phyloP scores from a whole-genome alignment of 768 basidiomycete genomes.

The Antrodiella citrinella region DNA sequence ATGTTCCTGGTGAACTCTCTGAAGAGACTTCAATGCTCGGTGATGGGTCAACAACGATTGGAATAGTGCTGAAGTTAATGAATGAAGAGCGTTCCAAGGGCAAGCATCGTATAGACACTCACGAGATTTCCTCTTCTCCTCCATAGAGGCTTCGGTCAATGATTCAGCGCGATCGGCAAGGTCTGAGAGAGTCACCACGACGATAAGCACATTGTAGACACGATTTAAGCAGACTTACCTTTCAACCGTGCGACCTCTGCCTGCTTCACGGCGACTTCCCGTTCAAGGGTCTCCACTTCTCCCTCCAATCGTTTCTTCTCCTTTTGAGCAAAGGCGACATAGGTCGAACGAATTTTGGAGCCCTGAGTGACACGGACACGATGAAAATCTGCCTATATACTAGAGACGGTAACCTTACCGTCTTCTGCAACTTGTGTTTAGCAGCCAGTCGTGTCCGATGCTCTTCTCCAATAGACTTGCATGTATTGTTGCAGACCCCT shows the following conservation, averaged over 20 bases:
- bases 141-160: conserved; percentile 70
- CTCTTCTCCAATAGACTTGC: conserved; percentile 64
- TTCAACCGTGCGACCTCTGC: conserved; percentile 65
- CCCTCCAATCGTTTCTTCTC: conserved; percentile 81
- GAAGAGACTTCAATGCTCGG: conserved; percentile 68
- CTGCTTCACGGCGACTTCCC: conserved; percentile 56
- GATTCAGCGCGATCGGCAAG: conserved; percentile 73
- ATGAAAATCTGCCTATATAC: neutral
- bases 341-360: conserved; percentile 83
- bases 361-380: conserved; percentile 48
- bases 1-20: conserved; percentile 62
- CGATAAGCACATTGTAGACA: neutral
- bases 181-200: conserved; percentile 34
- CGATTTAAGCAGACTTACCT: conserved; percentile 36
- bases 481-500: conserved; percentile 74
- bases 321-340: conserved; percentile 80
- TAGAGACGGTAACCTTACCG: conserved; percentile 37
- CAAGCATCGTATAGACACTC: conserved; percentile 22
- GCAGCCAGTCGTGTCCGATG: conserved; percentile 62
- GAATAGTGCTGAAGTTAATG: conserved; percentile 62
- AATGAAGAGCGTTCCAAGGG: neutral
- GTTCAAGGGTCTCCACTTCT: conserved; percentile 41
- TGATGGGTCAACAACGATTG: conserved; percentile 64
- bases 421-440: conserved; percentile 72
- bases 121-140: conserved; percentile 85